Evolutionary conservation across 495 filamentous ascomycete genomes (phyloP).

Genomic region (Aspergillus nidulans): DNA sequence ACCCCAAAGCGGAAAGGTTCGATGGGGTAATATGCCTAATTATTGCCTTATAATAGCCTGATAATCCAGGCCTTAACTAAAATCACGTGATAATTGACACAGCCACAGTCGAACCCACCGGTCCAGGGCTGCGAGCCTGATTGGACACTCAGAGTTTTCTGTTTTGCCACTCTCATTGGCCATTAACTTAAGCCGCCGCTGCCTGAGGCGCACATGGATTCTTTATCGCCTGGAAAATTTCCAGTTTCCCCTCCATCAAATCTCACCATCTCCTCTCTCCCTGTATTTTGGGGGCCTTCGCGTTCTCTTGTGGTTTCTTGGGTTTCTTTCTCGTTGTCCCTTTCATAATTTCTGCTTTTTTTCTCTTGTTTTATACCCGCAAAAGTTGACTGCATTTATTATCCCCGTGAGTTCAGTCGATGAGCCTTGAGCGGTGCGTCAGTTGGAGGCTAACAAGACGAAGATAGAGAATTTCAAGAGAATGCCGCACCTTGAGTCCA

Average conservation of each 20-base stretch:
- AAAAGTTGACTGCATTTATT: neutral
- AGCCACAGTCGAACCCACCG: neutral
- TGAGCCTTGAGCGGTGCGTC: neutral
- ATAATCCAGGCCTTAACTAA: neutral
- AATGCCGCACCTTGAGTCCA: constrained; percentile 65
- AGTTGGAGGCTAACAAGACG: neutral
- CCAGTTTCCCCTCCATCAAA: constrained; percentile 16
- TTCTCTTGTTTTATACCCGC: constrained; percentile 9
- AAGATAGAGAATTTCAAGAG: constrained; percentile 16
- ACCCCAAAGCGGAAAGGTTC: constrained; percentile 11
- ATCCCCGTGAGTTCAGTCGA: neutral
- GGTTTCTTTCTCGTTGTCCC: constrained; percentile 4
- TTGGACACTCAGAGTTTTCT: constrained; percentile 14
- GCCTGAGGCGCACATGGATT: constrained; percentile 14
- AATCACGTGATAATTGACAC: neutral
- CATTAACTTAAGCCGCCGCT: neutral
- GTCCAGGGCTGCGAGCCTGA: neutral
- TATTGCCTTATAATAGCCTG: too few species aligned
- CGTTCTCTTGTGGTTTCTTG: neutral
- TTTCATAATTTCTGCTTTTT: constrained; percentile 5
- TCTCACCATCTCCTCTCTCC: constrained; percentile 4
- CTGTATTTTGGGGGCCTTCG: constrained; percentile 2
- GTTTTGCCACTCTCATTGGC: neutral
- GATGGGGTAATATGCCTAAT: constrained; percentile 9
- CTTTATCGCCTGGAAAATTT: constrained; percentile 14